Conservation (phyloP, 2,329 filamentous ascomycete species). For the Alternaria infectoria region DNA sequence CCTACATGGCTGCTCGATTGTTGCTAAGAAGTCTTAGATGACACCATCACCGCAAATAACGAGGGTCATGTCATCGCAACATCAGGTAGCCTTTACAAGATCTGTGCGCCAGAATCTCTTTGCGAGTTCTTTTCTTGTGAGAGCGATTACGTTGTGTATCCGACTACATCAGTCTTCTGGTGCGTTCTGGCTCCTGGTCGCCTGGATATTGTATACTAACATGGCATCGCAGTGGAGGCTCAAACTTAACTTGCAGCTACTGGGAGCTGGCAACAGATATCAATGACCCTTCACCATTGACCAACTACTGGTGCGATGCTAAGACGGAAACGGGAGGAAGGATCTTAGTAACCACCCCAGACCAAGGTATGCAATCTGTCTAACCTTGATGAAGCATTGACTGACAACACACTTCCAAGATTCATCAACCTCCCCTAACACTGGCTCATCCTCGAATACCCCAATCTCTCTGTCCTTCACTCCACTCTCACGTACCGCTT, state of each 20-base stretch:
- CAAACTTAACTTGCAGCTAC: slow-evolving; percentile 14
- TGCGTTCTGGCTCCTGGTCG: background rate
- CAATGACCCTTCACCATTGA: slow-evolving; percentile 12
- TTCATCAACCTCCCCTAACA: background rate
- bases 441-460: background rate
- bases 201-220: background rate
- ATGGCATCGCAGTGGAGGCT: slow-evolving; percentile 1
- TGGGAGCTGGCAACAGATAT: slow-evolving; percentile 14
- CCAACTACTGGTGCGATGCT: slow-evolving; percentile 22
- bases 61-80: slow-evolving; percentile 12
- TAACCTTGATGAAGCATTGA: background rate
- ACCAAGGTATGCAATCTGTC: background rate
- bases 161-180: slow-evolving; percentile 9
- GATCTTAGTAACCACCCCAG: slow-evolving; percentile 14
- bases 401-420: background rate
- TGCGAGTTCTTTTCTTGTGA: slow-evolving; percentile 19
- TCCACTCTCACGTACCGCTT: background rate
- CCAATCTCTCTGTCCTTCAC: slow-evolving; percentile 1
- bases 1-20: too few species aligned
- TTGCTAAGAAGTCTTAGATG: slow-evolving; percentile 11
- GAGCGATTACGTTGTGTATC: slow-evolving; percentile 5
- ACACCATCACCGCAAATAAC: slow-evolving; percentile 14
- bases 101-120: slow-evolving; percentile 4
- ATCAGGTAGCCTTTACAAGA: slow-evolving; percentile 9
- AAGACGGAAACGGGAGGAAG: slow-evolving; percentile 7